A percentile compares a stretch with the other conserved stretches of the same genome.
Conservation (phyloP, 306 rosid genomes). For the Sicyos baderoa region DNA sequence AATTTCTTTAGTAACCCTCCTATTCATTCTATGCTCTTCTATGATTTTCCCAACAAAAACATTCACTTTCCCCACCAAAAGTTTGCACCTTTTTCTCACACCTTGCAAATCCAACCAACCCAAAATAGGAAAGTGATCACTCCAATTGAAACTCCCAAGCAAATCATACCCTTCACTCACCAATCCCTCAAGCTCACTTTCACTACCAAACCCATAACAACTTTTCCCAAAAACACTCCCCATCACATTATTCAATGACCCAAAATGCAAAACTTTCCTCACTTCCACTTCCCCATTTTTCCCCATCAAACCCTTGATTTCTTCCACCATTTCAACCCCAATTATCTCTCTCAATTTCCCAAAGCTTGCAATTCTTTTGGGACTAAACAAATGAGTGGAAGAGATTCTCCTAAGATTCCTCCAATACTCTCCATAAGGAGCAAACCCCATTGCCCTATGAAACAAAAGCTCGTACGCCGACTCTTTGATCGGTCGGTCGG, state of each 20-base stretch:
- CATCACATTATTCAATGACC: conserved; percentile 63
- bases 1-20: background rate
- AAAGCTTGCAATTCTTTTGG: conserved; percentile 28
- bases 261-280: conserved; percentile 45
- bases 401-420: conserved; percentile 68
- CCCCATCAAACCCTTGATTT: conserved; percentile 27
- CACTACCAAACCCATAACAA: conserved; percentile 36
- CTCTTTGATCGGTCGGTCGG: conserved; percentile 65
- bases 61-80: conserved; percentile 43
- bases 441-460: conserved; percentile 70
- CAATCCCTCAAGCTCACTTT: conserved; percentile 39
- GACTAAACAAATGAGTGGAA: conserved; percentile 43
- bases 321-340: conserved; percentile 34
- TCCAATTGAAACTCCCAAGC: conserved; percentile 65
- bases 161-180: conserved; percentile 73
- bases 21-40: conserved; percentile 42
- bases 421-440: conserved; percentile 78
- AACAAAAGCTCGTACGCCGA: conserved; percentile 70
- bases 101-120: conserved; percentile 64
- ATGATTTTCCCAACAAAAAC: conserved; percentile 53
- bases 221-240: conserved; percentile 56
- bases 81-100: conserved; percentile 54
- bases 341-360: conserved; percentile 31
- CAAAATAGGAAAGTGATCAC: conserved; percentile 60
- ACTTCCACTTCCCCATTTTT: conserved; percentile 34